Evolutionary conservation across 352 stramenopile species (phyloP).

Genomic region (Globisporangium barbulae): DNA sequence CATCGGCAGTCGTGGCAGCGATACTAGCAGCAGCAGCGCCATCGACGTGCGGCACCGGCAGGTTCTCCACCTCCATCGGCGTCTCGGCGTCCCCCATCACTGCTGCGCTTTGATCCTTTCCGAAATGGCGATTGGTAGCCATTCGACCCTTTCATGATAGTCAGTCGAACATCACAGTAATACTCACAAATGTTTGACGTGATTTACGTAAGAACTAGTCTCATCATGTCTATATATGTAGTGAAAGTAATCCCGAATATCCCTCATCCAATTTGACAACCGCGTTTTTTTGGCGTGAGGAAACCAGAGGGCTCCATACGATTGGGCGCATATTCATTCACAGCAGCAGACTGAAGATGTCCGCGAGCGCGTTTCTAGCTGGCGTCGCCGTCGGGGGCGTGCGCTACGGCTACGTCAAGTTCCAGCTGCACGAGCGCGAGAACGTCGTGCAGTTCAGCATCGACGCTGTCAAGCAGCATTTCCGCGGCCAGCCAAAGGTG

Average conservation of each 20-base stretch:
- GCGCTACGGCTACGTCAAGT: slow-evolving; percentile 67
- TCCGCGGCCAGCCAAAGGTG: slow-evolving; percentile 38
- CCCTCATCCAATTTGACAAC: neutral
- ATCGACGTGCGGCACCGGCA: slow-evolving; percentile 17
- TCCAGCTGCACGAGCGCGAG: slow-evolving; percentile 67
- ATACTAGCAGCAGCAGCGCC: neutral
- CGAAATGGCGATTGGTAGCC: slow-evolving; percentile 16
- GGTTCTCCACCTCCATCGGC: slow-evolving; percentile 35
- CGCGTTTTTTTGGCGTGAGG: slow-evolving; percentile 1
- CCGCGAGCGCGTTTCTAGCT: slow-evolving; percentile 64
- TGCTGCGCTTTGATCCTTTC: slow-evolving; percentile 7
- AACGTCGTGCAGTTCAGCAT: slow-evolving; percentile 68
- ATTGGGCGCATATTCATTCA: neutral
- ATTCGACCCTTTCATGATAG: slow-evolving; percentile 1
- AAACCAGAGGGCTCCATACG: slow-evolving; percentile 8
- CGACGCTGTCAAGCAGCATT: slow-evolving; percentile 58
- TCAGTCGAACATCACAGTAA: neutral
- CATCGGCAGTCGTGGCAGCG: neutral
- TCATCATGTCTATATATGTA: neutral
- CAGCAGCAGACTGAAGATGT: slow-evolving; percentile 33
- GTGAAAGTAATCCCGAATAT: neutral
- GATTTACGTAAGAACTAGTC: neutral
- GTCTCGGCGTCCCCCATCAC: slow-evolving; percentile 16
- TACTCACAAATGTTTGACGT: neutral
- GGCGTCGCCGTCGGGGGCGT: slow-evolving; percentile 56